Evolutionary conservation across 2,329 filamentous ascomycete species (phyloP).

Genomic region (Fusarium newnesense): DNA sequence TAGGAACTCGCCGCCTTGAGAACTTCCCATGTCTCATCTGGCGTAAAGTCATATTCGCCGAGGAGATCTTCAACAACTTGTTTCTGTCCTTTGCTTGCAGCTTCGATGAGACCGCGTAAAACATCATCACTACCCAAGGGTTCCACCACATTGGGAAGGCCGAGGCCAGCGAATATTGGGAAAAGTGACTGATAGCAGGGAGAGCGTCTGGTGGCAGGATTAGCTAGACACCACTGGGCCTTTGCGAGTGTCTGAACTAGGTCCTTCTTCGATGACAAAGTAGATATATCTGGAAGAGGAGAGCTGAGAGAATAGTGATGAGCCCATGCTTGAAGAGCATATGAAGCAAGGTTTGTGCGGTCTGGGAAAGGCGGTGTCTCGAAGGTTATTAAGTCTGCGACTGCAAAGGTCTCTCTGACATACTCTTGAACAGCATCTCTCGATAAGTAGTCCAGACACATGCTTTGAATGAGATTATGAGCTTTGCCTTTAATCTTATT

Average conservation of each 20-base stretch:
- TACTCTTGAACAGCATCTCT: not conserved
- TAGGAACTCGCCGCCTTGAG: rapidly evolving
- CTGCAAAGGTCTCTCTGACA: not conserved
- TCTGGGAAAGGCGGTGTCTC: not conserved
- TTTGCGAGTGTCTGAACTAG: not conserved
- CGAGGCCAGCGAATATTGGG: not conserved
- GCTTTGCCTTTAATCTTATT: not conserved
- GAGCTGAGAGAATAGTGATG: conserved; percentile 2
- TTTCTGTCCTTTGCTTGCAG: not conserved
- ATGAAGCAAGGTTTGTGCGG: not conserved
- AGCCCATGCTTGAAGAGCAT: conserved; percentile 8
- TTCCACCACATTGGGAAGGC: not conserved
- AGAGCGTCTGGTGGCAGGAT: not conserved
- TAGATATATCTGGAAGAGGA: not conserved
- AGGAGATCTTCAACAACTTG: not conserved
- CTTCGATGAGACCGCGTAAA: not conserved
- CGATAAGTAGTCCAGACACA: not conserved
- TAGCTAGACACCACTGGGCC: not conserved
- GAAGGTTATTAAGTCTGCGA: not conserved
- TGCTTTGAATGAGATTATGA: not conserved
- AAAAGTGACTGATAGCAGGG: not conserved
- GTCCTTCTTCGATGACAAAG: not conserved
- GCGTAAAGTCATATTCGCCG: not conserved
- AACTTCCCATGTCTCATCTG: not conserved
- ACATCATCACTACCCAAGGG: not conserved